Conservation (phyloP, 2,329 filamentous ascomycete genomes). For the Ophiocordyceps camponoti-rufipedis region DNA sequence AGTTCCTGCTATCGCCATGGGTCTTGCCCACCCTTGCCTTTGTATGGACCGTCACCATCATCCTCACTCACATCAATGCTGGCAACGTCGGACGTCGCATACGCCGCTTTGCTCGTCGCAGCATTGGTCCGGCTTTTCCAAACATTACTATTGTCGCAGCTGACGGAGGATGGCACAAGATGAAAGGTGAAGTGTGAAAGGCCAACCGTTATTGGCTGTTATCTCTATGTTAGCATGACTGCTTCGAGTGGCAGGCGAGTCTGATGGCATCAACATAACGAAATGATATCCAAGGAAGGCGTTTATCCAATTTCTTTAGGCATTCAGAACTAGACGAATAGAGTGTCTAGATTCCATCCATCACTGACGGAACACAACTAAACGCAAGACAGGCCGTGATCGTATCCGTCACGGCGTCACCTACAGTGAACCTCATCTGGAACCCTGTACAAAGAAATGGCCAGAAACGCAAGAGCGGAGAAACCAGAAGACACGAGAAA, state of each 20-base stretch:
- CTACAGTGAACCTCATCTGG: not conserved
- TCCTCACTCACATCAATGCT: slow-evolving; percentile 13
- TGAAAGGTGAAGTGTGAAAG: not conserved
- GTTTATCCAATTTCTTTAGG: too few species aligned
- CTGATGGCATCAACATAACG: not conserved
- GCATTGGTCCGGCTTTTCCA: not conserved
- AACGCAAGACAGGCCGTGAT: not conserved
- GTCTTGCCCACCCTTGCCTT: slow-evolving; percentile 15
- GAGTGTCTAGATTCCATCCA: not conserved
- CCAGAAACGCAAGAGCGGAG: not conserved
- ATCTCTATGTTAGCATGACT: not conserved
- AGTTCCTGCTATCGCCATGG: slow-evolving; percentile 12
- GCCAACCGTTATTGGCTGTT: not conserved
- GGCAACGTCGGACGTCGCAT: slow-evolving; percentile 1
- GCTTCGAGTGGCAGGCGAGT: not conserved
- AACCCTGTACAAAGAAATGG: not conserved
- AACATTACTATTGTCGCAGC: not conserved
- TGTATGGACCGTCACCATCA: slow-evolving; percentile 14
- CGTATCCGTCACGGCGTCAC: too few species aligned
- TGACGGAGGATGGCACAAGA: not conserved
- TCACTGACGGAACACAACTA: not conserved
- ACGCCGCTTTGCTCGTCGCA: not conserved
- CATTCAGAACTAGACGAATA: too few species aligned
- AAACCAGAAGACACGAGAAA: slow-evolving; percentile 15
- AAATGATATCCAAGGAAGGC: too few species aligned